A percentile compares a stretch with the other conserved stretches of the same genome.
phyloP scores from a whole-genome alignment of 805 yeast species.

The Starmerella stigmatis region DNA sequence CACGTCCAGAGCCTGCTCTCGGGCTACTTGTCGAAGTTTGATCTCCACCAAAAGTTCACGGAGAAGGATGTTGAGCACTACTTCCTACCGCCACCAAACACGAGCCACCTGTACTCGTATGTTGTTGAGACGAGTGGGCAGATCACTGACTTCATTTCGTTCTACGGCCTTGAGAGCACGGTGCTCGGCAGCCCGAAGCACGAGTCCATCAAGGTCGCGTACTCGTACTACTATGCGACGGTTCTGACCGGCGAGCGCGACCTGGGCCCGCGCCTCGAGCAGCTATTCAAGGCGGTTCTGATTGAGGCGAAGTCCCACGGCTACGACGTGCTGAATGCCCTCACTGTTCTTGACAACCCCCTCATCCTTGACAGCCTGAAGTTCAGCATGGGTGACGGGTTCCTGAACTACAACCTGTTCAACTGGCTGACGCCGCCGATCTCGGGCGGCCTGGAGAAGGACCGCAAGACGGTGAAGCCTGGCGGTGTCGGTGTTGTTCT shows the following conservation, averaged over 20 bases:
- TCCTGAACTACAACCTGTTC: conserved; percentile 79
- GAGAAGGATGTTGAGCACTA: conserved; percentile 71
- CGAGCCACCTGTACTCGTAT: conserved; percentile 42
- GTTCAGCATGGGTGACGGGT: conserved; percentile 91
- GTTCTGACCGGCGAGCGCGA: conserved; percentile 32
- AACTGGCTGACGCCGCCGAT: conserved; percentile 78
- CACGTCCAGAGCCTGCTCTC: conserved; percentile 50
- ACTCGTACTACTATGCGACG: conserved; percentile 80
- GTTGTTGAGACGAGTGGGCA: conserved; percentile 57
- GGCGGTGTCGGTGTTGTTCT: conserved; percentile 89
- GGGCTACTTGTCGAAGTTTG: conserved; percentile 58
- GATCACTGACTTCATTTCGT: conserved; percentile 82
- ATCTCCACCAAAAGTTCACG: conserved; percentile 56
- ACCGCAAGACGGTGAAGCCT: conserved; percentile 43
- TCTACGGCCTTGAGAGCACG: conserved; percentile 77
- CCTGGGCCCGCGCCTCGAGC: conserved; percentile 44
- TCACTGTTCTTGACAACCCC: conserved; percentile 82
- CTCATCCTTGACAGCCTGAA: conserved; percentile 70
- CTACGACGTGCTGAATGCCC: conserved; percentile 89
- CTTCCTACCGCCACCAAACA: conserved; percentile 38
- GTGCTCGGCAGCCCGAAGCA: conserved; percentile 56
- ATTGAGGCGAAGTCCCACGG: conserved; percentile 55
- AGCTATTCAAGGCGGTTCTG: conserved; percentile 62
- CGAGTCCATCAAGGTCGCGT: conserved; percentile 70
- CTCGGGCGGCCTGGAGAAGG: conserved; percentile 61